Percentiles rank a stretch among this genome's conserved stretches.
phyloP scores from a whole-genome alignment of 106 monocot species.

The Phalaenopsis aphrodite region DNA sequence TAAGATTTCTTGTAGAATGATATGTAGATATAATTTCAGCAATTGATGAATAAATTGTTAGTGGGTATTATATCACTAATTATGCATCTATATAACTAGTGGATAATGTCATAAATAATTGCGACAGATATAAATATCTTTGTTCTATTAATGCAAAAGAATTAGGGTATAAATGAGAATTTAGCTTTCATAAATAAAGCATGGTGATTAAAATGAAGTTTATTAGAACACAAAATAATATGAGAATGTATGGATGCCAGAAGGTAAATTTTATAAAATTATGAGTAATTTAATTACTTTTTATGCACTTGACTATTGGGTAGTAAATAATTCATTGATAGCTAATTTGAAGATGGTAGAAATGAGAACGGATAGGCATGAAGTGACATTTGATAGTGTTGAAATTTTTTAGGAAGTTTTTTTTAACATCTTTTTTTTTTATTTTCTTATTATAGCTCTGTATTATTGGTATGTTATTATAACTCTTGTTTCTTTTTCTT shows the following conservation, averaged over 20 bases:
- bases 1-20: neutral
- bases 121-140: neutral
- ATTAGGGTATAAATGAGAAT: neutral
- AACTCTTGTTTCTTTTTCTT: too few species aligned
- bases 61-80: neutral
- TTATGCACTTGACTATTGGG: neutral
- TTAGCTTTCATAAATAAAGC: neutral
- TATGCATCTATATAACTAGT: neutral
- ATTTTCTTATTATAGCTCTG: too few species aligned
- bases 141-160: neutral
- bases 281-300: neutral
- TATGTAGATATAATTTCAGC: neutral
- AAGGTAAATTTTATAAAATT: neutral
- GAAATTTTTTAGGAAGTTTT: too few species aligned
- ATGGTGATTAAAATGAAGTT: neutral
- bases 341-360: neutral
- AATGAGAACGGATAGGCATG: neutral
- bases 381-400: too few species aligned
- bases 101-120: neutral
- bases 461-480: too few species aligned
- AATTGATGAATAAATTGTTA: neutral
- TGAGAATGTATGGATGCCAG: neutral
- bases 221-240: too few species aligned
- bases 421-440: too few species aligned
- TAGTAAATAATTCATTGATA: neutral